These are phyloP conservation scores for Xylaria curta DNA, from an alignment of 495 filamentous ascomycete species.

Conservation along the genomic window DNA sequence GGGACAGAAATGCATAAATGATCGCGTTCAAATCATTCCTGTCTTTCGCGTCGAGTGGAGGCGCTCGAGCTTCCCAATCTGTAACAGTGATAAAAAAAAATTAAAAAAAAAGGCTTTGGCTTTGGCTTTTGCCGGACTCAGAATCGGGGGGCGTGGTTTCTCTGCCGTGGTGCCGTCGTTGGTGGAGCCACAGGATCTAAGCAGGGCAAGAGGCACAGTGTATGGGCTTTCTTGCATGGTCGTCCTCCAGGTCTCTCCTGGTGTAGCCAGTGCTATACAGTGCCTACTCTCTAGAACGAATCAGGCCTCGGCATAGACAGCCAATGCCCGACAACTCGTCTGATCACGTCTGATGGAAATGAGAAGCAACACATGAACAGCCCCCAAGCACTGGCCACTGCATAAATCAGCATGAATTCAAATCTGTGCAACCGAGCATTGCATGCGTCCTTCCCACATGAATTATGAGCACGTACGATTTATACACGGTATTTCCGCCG, in stretches of 20 bases:
- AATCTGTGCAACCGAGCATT: conserved; percentile 12
- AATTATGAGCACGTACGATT: too few relatives aligned
- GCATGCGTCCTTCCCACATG: background rate
- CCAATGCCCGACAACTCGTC: conserved; percentile 37
- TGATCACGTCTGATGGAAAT: conserved; percentile 31
- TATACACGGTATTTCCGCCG: background rate
- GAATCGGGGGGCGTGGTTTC: conserved; percentile 9
- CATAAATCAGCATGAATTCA: conserved; percentile 19
- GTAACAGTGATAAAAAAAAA: conserved; percentile 15
- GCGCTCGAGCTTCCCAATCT: conserved; percentile 5
- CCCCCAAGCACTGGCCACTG: conserved; percentile 12
- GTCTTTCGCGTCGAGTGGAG: conserved; percentile 8
- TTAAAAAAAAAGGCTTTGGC: conserved; percentile 3
- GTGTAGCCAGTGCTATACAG: conserved; percentile 27
- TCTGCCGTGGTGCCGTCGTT: conserved; percentile 21
- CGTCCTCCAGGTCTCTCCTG: background rate
- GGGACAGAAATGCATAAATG: background rate
- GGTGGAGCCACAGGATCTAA: conserved; percentile 15
- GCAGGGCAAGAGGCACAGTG: conserved; percentile 30
- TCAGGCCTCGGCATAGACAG: conserved; percentile 28
- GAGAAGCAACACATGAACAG: conserved; percentile 32
- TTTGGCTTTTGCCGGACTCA: conserved; percentile 17
- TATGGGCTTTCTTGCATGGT: conserved; percentile 1
- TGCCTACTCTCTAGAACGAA: background rate
- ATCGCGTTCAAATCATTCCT: conserved; percentile 2